Base-by-base conservation (phyloP, 2,329 filamentous ascomycete species). In the Epichloe aotearoae region DNA sequence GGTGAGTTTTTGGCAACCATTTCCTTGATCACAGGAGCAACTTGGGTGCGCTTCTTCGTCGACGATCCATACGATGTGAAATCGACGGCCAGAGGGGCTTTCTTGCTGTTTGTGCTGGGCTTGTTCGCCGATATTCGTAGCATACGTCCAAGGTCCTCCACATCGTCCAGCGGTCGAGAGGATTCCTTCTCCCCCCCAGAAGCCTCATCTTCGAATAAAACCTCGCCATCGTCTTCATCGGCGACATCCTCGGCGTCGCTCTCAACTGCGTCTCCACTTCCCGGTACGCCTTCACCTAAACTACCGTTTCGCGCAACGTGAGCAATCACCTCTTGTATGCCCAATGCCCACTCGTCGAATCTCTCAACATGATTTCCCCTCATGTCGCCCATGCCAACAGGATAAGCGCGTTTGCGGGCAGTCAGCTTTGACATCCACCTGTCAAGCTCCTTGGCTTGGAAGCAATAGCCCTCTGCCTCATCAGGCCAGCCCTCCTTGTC, bases 381-480 rank as follows among this genome's bases (percentile, higher is more conserved):
- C 52, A 86, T 79, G 66, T 97, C 89, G 2, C 86, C 88, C 75
- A 91, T 83, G 4, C 93, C 93, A 6, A 97, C 72, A 0, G 91
- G 91, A 60, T 85, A 97, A 1, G 88, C 90, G 62, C 90, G 77
- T 69, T 91, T 95, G 54, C 84, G 79, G 2, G 80, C 84, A 0
- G 90, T 95, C 60, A 98, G 69, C 63, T 89, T 94, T n/a, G 91
- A 89, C 86, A 98, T 87, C 91, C 93, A 97, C 64, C 82, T 89
- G 64, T 98, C 91, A 3, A 94, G 74, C 58, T 95, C 84, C 61
- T 84, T 86, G 1, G 91, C 91, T 64, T 97, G 91, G 55, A 88
- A 89, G 64, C 91, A 96, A 68, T 90, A 98, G 0, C 91, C 91
- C 58, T 93, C 86, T 53, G 84, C 80, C 67, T 95, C 89, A 0